Conservation (phyloP, 2,329 filamentous ascomycete genomes). For the Xylaria sp. region DNA sequence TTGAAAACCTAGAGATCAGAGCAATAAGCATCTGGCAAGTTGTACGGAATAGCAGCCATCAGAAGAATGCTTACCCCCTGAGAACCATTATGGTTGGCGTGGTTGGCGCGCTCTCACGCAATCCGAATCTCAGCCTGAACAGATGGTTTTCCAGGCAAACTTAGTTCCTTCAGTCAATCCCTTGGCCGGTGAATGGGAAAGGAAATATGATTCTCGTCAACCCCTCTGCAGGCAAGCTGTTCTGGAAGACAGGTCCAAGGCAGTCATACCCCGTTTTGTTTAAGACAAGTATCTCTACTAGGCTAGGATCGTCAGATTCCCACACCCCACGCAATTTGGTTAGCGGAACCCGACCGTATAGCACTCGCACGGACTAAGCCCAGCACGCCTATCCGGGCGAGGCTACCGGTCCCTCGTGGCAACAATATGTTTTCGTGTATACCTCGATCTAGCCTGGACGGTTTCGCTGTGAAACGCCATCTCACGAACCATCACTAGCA, state of each 20-base stretch:
- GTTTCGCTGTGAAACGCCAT: no score
- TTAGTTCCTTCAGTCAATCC: neutral
- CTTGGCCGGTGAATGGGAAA: constrained; percentile 3
- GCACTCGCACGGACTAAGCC: constrained; percentile 4
- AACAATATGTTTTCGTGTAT: no score
- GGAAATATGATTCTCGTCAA: constrained; percentile 11
- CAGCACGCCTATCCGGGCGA: constrained; percentile 4
- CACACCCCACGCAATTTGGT: constrained; percentile 20
- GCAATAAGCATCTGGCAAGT: neutral
- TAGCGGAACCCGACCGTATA: constrained; percentile 8
- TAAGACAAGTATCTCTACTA: constrained; percentile 15
- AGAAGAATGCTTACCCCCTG: constrained; percentile 17
- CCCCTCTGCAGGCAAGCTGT: constrained; percentile 15
- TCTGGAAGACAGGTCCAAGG: constrained; percentile 4
- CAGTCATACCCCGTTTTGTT: constrained; percentile 17
- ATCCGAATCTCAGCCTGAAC: neutral
- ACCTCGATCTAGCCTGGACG: no score
- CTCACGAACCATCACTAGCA: no score
- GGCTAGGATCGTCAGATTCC: constrained; percentile 20
- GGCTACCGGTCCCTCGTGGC: no score
- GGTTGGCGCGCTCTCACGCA: neutral
- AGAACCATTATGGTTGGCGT: constrained; percentile 19
- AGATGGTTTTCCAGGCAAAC: neutral
- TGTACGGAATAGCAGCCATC: neutral
- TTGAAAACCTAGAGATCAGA: constrained; percentile 22